These are phyloP conservation scores for Loxodes magnus DNA, from an alignment of 73 alveolate species.

Conservation along the genomic window DNA sequence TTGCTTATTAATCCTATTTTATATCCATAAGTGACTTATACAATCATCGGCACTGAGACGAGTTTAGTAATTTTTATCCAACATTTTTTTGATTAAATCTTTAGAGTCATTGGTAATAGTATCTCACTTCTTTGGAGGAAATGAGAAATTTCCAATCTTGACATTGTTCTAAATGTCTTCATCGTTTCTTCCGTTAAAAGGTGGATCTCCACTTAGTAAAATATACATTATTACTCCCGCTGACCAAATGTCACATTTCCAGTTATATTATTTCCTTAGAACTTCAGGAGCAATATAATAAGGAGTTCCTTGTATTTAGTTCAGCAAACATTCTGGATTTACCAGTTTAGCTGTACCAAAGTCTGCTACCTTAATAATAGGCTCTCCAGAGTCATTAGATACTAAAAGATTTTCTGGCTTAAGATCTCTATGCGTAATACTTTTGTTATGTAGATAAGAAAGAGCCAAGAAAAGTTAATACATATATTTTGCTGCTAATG, in stretches of 20 bases:
- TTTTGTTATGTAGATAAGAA: slow-evolving; percentile 35
- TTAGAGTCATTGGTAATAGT: slow-evolving; percentile 32
- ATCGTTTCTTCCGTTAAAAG: slow-evolving; percentile 52
- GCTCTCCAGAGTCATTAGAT: slow-evolving; percentile 2
- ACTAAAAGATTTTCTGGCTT: slow-evolving; percentile 40
- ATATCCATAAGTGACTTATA: too few relatives aligned
- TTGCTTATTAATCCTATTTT: too few relatives aligned
- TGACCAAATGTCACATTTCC: slow-evolving; percentile 72
- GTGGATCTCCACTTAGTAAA: slow-evolving; percentile 51
- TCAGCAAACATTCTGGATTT: background rate
- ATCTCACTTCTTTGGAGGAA: slow-evolving; percentile 22
- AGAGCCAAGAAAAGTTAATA: slow-evolving; percentile 29
- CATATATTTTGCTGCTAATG: slow-evolving; percentile 28
- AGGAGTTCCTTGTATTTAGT: background rate
- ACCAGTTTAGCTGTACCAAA: slow-evolving; percentile 7
- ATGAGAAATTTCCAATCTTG: slow-evolving; percentile 34
- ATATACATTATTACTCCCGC: slow-evolving; percentile 62
- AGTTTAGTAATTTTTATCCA: slow-evolving; percentile 18
- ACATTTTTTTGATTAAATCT: slow-evolving; percentile 35
- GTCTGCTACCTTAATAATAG: slow-evolving; percentile 20
- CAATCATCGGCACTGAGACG: too few relatives aligned
- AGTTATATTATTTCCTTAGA: slow-evolving; percentile 40
- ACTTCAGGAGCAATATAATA: slow-evolving; percentile 73
- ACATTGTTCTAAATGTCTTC: slow-evolving; percentile 43
- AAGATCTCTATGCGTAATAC: slow-evolving; percentile 41